These are phyloP conservation scores for Basidiobolus meristosporus DNA, from an alignment of 371 early-diverging fungal species.

Conservation along the genomic window DNA sequence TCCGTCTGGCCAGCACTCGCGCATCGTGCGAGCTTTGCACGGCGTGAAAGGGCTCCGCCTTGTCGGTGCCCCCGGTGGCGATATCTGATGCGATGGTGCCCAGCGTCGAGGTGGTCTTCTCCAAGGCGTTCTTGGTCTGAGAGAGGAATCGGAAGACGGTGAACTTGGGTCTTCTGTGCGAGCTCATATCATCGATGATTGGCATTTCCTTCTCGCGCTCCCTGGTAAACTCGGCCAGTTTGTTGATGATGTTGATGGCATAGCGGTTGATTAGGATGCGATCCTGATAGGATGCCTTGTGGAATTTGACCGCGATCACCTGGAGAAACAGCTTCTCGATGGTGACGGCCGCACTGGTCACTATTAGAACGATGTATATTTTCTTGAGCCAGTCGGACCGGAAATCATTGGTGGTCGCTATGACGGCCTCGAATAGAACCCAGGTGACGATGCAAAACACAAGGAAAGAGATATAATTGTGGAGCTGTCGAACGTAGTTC, in stretches of 20 bases:
- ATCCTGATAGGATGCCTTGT: constrained; percentile 22
- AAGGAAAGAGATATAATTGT: neutral
- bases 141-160: neutral
- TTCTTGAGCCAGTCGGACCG: neutral
- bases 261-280: constrained; percentile 7
- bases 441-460: neutral
- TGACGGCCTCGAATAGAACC: neutral
- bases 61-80: neutral
- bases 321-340: constrained; percentile 12
- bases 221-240: constrained; percentile 1
- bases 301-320: constrained; percentile 16
- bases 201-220: neutral
- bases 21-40: constrained; percentile 1
- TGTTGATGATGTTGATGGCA: constrained; percentile 5
- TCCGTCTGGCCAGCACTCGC: constrained; percentile 1
- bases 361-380: neutral
- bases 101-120: constrained; percentile 3
- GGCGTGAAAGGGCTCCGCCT: neutral
- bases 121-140: constrained; percentile 5
- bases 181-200: neutral
- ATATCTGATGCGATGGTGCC: constrained; percentile 4
- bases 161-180: neutral
- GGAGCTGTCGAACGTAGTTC: constrained; percentile 1
- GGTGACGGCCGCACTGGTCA: constrained; percentile 2
- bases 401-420: neutral